Evolutionary conservation across 1,284 basidiomycete genomes (phyloP).

Genomic region (Ustilago crameri): DNA sequence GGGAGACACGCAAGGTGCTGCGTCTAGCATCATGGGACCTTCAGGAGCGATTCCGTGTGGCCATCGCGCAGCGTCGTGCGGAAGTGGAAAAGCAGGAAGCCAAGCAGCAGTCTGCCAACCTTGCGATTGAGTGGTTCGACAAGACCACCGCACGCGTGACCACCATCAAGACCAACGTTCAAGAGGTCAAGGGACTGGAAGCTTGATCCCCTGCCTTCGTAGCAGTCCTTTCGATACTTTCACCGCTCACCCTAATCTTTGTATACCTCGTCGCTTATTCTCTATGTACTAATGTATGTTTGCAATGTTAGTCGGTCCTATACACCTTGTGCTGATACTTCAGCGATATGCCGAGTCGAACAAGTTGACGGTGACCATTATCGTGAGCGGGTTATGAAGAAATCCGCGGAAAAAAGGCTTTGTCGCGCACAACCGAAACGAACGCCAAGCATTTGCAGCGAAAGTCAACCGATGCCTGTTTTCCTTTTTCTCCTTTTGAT

Average conservation of each 20-base stretch:
- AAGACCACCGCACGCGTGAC: conserved; percentile 38
- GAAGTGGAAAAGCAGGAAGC: conserved; percentile 60
- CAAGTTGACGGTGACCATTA: not conserved
- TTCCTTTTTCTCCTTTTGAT: no score
- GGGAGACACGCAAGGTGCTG: conserved; percentile 94
- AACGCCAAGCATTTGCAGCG: no score
- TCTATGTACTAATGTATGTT: conserved; percentile 6
- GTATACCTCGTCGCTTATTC: not conserved
- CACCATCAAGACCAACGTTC: conserved; percentile 17
- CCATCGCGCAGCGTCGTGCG: conserved; percentile 80
- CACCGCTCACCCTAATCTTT: not conserved
- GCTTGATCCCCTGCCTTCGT: not conserved
- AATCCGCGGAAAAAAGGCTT: not conserved
- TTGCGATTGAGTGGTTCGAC: conserved; percentile 57
- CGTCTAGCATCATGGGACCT: conserved; percentile 92
- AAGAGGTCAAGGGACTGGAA: conserved; percentile 41
- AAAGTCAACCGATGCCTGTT: no score
- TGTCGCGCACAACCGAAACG: not conserved
- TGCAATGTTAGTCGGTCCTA: not conserved
- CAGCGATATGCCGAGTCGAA: not conserved
- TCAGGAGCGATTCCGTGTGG: conserved; percentile 81
- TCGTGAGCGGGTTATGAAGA: not conserved
- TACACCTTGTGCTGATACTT: no score
- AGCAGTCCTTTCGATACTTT: no score
- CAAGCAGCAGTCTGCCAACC: conserved; percentile 57